Evolutionary conservation across 2,329 filamentous ascomycete species (phyloP).

Genomic region (Fusarium tanahbumbuense): DNA sequence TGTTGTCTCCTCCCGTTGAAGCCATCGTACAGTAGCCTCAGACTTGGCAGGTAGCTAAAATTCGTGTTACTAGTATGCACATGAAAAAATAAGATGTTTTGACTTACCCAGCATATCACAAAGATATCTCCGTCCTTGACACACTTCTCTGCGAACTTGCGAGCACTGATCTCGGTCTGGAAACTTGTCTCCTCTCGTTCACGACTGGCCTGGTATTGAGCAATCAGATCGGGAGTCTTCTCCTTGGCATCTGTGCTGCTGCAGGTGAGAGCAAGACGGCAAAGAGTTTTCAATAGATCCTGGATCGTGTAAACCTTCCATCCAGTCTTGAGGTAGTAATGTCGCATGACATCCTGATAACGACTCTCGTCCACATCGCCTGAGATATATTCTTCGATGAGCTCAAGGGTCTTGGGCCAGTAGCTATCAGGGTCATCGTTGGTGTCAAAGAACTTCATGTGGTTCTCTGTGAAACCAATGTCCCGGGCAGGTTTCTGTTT

Average conservation of each 20-base stretch:
- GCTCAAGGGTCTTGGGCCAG: constrained; percentile 85
- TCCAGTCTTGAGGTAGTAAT: constrained; percentile 89
- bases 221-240: constrained; percentile 90
- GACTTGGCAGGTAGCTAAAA: constrained; percentile 73
- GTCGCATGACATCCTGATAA: constrained; percentile 90
- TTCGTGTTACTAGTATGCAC: constrained; percentile 48
- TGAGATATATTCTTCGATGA: constrained; percentile 88
- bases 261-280: constrained; percentile 83
- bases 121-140: constrained; percentile 94
- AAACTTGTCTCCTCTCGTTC: constrained; percentile 88
- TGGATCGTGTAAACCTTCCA: constrained; percentile 96
- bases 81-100: not conserved
- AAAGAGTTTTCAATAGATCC: constrained; percentile 84
- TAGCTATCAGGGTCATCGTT: constrained; percentile 73
- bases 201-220: constrained; percentile 85
- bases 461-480: constrained; percentile 84
- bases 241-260: constrained; percentile 90
- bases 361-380: constrained; percentile 84
- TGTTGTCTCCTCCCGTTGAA: constrained; percentile 76
- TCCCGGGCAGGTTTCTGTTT: constrained; percentile 83
- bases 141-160: constrained; percentile 92
- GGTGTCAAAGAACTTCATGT: constrained; percentile 79
- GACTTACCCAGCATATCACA: constrained; percentile 87
- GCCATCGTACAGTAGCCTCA: constrained; percentile 78
- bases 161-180: constrained; percentile 87